Evolutionary conservation across 2,329 filamentous ascomycete genomes (phyloP), one percentile per base, ranked within the genome.

Genomic region (Aspergillus sp.): DNA sequence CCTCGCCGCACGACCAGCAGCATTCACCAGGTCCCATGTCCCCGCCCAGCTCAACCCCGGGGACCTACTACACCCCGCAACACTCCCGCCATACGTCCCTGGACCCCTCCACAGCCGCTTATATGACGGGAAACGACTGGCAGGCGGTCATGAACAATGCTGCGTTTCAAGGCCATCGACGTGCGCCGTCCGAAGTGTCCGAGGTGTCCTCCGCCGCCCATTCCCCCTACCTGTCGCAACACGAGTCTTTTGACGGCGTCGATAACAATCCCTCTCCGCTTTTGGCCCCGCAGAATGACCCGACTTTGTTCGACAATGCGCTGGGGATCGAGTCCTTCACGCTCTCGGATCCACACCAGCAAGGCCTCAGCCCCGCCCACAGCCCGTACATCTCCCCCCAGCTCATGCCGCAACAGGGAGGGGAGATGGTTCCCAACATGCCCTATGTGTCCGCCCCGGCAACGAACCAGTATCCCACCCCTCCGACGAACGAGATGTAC

Each of bases 101-200:
- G 29, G 84, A 86, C 57, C 84, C 84, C 5, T 75, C 78, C 6
- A 84, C 76, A 58, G 81, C 83, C 2, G 81, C 82, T 46, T 87
- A 81, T 60, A 75, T 80, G 41, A 78, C 80, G 57, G 73, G 72
- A 14, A 74, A 76, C 49, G 84, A 88, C 56, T 88, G 85, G 84
- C 71, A 74, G 52, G 76, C 77, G 31, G 74, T 80, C 66, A 70
- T 79, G 56, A 78, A 76, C 65, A 81, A 81, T 61, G 73, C 76
- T 34, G 75, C 78, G 54, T 97, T 96, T 66, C 87, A 89, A 60
- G 80, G 83, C n/a, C 93, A 97, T 68, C 83, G 91, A 62, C 85
- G 92, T 64, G 86, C 84, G 34, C 89, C 90, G 1, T 97, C 92
- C n/a, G 93, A 97, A 62, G 91, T 88, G 64, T 96, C 91, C 2